Percentiles rank a stretch among this genome's conserved stretches.
These are phyloP conservation scores for Malus hybrid DNA, from an alignment of 331 rosid genomes.

Conservation along the genomic window DNA sequence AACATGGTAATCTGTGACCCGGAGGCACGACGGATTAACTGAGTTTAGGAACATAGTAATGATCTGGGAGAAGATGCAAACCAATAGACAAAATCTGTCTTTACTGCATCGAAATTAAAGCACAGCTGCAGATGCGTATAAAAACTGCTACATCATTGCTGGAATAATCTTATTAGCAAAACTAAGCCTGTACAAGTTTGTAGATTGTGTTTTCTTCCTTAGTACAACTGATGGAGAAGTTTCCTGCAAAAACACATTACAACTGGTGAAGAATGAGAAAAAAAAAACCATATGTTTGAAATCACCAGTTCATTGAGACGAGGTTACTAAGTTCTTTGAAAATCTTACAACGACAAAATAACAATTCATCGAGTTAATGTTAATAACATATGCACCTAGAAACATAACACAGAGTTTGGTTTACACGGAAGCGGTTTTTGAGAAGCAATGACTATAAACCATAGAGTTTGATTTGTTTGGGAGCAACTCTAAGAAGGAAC, in stretches of 20 bases:
- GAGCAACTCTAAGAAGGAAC: not conserved
- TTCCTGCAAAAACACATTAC: constrained; percentile 39
- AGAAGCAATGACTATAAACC: not conserved
- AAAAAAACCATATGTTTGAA: not conserved
- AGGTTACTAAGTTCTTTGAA: not conserved
- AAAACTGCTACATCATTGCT: not conserved
- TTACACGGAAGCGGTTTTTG: not conserved
- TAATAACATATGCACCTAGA: not conserved
- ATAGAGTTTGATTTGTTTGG: not conserved
- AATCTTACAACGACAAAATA: not conserved
- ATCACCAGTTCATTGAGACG: not conserved
- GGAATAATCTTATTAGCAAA: not conserved
- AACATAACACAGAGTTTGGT: not conserved
- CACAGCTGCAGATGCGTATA: not conserved
- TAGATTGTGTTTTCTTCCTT: not conserved
- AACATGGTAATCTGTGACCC: constrained; percentile 91
- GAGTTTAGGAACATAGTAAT: not conserved
- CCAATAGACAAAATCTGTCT: not conserved
- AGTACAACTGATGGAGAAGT: constrained; percentile 67
- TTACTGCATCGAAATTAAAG: not conserved
- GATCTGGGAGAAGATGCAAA: not conserved
- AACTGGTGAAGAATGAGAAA: not conserved
- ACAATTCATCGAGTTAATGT: not conserved
- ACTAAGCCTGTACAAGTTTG: not conserved
- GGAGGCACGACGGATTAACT: constrained; percentile 18